Evolutionary conservation across 495 filamentous ascomycete species (phyloP).

Genomic region (Chaetomium cochliodes): DNA sequence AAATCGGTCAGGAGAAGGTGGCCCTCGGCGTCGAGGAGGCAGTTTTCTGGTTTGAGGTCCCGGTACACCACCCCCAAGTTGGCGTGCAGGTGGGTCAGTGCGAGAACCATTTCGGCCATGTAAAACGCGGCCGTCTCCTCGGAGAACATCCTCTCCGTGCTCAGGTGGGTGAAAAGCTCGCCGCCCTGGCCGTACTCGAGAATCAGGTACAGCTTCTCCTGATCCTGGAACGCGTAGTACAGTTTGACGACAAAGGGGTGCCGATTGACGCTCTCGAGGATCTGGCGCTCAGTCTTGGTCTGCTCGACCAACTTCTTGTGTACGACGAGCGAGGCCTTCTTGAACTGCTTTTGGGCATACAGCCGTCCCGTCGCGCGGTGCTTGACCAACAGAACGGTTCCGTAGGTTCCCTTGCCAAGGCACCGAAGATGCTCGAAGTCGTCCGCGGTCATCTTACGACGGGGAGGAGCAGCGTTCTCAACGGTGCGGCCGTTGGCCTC

Average conservation of each 20-base stretch:
- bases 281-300: constrained; percentile 91
- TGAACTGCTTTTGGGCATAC: constrained; percentile 97
- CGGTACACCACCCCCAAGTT: constrained; percentile 92
- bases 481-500: constrained; percentile 56
- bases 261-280: constrained; percentile 90
- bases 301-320: constrained; percentile 94
- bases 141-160: constrained; percentile 85
- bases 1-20: constrained; percentile 96
- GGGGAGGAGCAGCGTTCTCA: constrained; percentile 44
- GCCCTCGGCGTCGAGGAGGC: constrained; percentile 84
- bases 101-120: constrained; percentile 96
- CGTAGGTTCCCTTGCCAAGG: constrained; percentile 92
- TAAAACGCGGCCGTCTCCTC: constrained; percentile 90
- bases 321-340: constrained; percentile 88
- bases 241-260: constrained; percentile 97
- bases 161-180: constrained; percentile 88
- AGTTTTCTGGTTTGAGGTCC: constrained; percentile 97
- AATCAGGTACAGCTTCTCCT: constrained; percentile 95
- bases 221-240: constrained; percentile 98
- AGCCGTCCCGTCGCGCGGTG: constrained; percentile 82
- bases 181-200: constrained; percentile 98
- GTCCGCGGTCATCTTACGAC: constrained; percentile 81
- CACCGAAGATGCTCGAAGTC: constrained; percentile 95
- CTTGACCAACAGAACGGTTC: constrained; percentile 88
- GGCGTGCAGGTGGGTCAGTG: constrained; percentile 86